Conservation (phyloP, 169 alveolate species). For the Theileria annulata region DNA sequence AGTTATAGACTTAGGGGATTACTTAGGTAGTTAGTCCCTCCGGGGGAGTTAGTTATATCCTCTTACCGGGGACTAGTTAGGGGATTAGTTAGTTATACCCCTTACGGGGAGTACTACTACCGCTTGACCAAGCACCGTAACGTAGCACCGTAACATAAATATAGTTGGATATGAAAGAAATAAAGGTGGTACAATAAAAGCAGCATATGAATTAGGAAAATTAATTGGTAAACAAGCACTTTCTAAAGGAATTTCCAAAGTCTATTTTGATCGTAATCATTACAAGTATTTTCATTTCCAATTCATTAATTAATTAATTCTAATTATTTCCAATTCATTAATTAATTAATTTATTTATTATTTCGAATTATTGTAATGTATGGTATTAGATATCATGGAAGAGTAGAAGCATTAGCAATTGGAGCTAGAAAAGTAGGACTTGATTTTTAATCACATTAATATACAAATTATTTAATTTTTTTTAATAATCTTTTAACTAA, state of each 20-base stretch:
- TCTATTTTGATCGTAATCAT: slow-evolving; percentile 71
- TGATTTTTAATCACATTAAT: slow-evolving; percentile 20
- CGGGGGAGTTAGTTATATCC: too few relatives aligned
- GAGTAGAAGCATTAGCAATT: slow-evolving; percentile 77
- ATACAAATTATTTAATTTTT: not conserved
- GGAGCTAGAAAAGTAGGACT: slow-evolving; percentile 80
- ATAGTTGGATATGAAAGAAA: slow-evolving; percentile 37
- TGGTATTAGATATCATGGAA: slow-evolving; percentile 68
- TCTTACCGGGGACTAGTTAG: too few relatives aligned
- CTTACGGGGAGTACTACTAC: too few relatives aligned
- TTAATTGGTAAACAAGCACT: slow-evolving; percentile 70
- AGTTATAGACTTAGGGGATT: too few relatives aligned
- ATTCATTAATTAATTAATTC: too few relatives aligned
- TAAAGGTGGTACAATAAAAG: slow-evolving; percentile 69
- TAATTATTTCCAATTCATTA: too few relatives aligned
- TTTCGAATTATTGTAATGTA: too few relatives aligned
- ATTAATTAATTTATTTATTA: too few relatives aligned
- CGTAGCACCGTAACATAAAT: too few relatives aligned
- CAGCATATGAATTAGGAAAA: slow-evolving; percentile 78
- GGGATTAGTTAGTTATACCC: slow-evolving; percentile 48
- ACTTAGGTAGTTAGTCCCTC: too few relatives aligned
- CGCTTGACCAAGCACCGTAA: too few relatives aligned
- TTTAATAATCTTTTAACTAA: not conserved
- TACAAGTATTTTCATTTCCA: slow-evolving; percentile 45
- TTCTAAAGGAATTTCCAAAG: slow-evolving; percentile 70